A percentile compares a stretch with the other conserved stretches of the same genome.
Evolutionary conservation across 2,329 filamentous ascomycete species (phyloP).

Genomic region (Clonostachys rhizophaga): DNA sequence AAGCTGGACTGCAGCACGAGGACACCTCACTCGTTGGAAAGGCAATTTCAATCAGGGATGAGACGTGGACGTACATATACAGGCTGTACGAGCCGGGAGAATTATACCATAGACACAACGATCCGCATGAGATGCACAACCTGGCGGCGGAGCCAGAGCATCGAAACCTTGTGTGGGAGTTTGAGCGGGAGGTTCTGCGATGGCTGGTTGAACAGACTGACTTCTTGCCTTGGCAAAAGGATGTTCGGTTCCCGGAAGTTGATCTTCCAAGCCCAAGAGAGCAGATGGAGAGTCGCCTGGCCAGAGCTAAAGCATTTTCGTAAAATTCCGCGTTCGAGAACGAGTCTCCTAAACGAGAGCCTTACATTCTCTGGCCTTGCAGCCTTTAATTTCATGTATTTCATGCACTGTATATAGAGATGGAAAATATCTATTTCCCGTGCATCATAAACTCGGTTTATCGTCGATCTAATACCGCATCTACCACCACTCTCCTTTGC

Average conservation of each 20-base stretch:
- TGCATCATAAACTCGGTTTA: too few relatives aligned
- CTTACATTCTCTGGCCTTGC: too few relatives aligned
- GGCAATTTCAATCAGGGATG: conserved; percentile 26
- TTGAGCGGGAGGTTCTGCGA: conserved; percentile 24
- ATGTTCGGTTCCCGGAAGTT: conserved; percentile 25
- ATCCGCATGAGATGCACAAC: conserved; percentile 31
- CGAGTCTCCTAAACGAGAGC: too few relatives aligned
- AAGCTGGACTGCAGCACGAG: conserved; percentile 36
- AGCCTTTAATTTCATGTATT: too few relatives aligned
- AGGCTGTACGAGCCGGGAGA: conserved; percentile 37
- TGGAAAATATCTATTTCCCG: too few relatives aligned
- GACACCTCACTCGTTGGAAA: conserved; percentile 36
- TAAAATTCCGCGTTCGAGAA: too few relatives aligned
- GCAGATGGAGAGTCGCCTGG: conserved; percentile 5
- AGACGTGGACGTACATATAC: conserved; percentile 36
- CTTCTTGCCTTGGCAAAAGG: conserved; percentile 25
- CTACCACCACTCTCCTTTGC: too few relatives aligned
- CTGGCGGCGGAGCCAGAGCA: conserved; percentile 20
- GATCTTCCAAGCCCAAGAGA: conserved; percentile 19
- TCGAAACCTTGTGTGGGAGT: conserved; percentile 9
- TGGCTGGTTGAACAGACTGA: conserved; percentile 29
- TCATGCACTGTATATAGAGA: too few relatives aligned
- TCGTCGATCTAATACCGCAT: too few relatives aligned
- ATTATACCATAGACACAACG: conserved; percentile 30
- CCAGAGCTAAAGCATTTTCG: too few relatives aligned